These are phyloP conservation scores for Condylostoma magnum DNA, from an alignment of 169 alveolate species.

Conservation along the genomic window DNA sequence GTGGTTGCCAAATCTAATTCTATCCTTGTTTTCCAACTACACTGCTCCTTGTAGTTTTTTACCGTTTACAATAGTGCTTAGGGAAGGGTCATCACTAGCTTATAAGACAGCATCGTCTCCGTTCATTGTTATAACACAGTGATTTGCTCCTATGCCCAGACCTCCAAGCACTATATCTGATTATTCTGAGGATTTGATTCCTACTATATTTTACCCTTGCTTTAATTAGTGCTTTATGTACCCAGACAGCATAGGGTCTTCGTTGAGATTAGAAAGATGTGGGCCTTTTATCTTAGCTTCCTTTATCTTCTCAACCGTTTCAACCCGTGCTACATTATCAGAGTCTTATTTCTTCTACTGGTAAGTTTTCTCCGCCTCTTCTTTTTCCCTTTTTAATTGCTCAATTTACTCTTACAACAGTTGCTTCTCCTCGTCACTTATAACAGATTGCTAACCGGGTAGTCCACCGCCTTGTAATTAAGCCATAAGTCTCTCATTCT, in stretches of 20 bases:
- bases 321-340: background rate
- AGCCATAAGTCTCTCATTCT: conserved; percentile 52
- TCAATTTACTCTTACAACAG: conserved; percentile 2
- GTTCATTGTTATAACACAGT: conserved; percentile 40
- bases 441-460: background rate
- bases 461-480: conserved; percentile 2
- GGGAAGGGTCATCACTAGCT: background rate
- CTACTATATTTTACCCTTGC: conserved; percentile 49
- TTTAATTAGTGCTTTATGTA: conserved; percentile 50
- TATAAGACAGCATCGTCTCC: conserved; percentile 25
- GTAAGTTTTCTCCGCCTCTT: conserved; percentile 17
- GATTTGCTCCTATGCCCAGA: conserved; percentile 59
- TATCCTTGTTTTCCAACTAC: conserved; percentile 37
- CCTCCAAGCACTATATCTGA: conserved; percentile 67
- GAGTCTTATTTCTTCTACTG: background rate
- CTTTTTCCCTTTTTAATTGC: conserved; percentile 1
- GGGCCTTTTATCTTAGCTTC: conserved; percentile 23
- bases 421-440: conserved; percentile 2
- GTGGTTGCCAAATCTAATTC: conserved; percentile 52
- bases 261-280: conserved; percentile 59
- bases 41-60: conserved; percentile 29
- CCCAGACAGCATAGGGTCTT: conserved; percentile 71
- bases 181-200: conserved; percentile 56
- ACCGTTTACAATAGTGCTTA: conserved; percentile 54
- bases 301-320: background rate